Evolutionary conservation across 371 early-diverging fungal species (phyloP).

Genomic region (Apophysomyces trapeziformis): DNA sequence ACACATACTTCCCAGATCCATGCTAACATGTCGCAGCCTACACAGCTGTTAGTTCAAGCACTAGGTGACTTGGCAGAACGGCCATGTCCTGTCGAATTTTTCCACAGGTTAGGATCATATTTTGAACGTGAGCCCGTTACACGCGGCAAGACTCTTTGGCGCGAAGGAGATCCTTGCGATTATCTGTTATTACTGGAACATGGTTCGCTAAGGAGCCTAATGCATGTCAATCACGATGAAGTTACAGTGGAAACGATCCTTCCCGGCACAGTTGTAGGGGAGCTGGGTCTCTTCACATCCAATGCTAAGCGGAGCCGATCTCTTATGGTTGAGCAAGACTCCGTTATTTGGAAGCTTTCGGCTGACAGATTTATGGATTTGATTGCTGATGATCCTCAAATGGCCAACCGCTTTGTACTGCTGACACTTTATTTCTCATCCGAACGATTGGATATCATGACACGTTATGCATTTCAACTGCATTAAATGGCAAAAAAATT

Average conservation of each 20-base stretch:
- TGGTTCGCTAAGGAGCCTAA: conserved; percentile 70
- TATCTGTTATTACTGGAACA: conserved; percentile 79
- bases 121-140: conserved; percentile 62
- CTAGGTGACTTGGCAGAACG: conserved; percentile 59
- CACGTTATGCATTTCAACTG: conserved; percentile 64
- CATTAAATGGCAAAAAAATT: conserved; percentile 20
- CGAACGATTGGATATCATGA: conserved; percentile 61
- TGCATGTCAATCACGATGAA: conserved; percentile 28
- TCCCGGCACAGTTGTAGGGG: conserved; percentile 82
- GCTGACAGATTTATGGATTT: conserved; percentile 62
- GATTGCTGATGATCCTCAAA: conserved; percentile 48
- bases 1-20: conserved; percentile 27
- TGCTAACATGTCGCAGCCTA: conserved; percentile 53
- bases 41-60: conserved; percentile 68
- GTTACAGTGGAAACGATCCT: conserved; percentile 69
- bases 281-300: conserved; percentile 68
- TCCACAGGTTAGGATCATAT: conserved; percentile 59
- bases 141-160: conserved; percentile 67
- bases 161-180: conserved; percentile 62
- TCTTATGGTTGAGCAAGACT: conserved; percentile 65
- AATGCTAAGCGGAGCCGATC: conserved; percentile 60
- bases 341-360: conserved; percentile 70
- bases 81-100: conserved; percentile 53
- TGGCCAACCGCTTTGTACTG: conserved; percentile 59
- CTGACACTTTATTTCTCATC: conserved; percentile 62